A percentile compares a stretch with the other conserved stretches of the same genome.
These are phyloP conservation scores for Emmonsia crescens DNA, from an alignment of 2,329 filamentous ascomycete genomes.

Conservation along the genomic window DNA sequence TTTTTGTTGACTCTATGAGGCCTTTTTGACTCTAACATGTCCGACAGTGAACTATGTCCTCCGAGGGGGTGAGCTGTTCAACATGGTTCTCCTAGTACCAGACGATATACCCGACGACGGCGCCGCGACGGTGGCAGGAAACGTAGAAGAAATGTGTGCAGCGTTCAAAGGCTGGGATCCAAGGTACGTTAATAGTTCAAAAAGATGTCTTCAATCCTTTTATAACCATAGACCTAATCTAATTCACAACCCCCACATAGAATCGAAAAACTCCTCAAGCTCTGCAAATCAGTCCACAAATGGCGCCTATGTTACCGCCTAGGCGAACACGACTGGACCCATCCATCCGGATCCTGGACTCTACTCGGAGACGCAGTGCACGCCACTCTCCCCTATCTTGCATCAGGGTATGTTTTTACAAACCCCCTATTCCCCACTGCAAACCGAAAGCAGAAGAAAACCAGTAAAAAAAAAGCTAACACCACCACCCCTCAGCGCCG, in stretches of 20 bases:
- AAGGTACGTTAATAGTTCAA: slow-evolving; percentile 16
- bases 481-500: slow-evolving; percentile 33
- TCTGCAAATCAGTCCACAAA: slow-evolving; percentile 50
- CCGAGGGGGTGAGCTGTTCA: slow-evolving; percentile 46
- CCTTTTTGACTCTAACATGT: slow-evolving; percentile 6
- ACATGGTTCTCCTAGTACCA: slow-evolving; percentile 53
- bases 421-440: background rate
- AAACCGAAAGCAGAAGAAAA: background rate
- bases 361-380: slow-evolving; percentile 55
- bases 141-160: slow-evolving; percentile 44
- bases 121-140: slow-evolving; percentile 38
- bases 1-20: background rate
- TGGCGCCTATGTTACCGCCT: slow-evolving; percentile 51
- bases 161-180: slow-evolving; percentile 50
- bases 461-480: background rate
- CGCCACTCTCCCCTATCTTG: slow-evolving; percentile 52
- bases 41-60: slow-evolving; percentile 47
- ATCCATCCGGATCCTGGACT: slow-evolving; percentile 45
- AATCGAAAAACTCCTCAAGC: slow-evolving; percentile 44
- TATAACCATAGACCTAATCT: background rate
- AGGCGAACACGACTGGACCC: slow-evolving; percentile 47
- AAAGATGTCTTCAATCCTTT: background rate
- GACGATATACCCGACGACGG: slow-evolving; percentile 50
- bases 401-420: slow-evolving; percentile 29
- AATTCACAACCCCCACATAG: slow-evolving; percentile 12